Evolutionary conservation across 805 yeast species (phyloP).

Genomic region (Candida coleopterorum): DNA sequence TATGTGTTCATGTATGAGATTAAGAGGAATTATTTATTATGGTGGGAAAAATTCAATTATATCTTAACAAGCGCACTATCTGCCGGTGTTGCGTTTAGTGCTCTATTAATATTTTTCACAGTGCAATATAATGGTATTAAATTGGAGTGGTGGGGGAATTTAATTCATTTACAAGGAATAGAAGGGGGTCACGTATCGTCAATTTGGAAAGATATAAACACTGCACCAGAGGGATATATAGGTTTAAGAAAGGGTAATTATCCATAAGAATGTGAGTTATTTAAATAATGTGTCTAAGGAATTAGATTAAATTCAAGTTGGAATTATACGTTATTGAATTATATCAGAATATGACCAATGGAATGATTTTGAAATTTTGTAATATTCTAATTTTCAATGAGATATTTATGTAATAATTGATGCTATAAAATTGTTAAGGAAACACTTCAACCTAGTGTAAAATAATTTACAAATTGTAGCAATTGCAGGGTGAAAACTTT

Average conservation of each 20-base stretch:
- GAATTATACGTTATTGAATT: too few relatives aligned
- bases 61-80: slow-evolving; percentile 53
- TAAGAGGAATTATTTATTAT: slow-evolving; percentile 41
- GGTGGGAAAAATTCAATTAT: slow-evolving; percentile 76
- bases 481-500: too few relatives aligned
- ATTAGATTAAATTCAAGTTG: too few relatives aligned
- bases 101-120: slow-evolving; percentile 54
- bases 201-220: slow-evolving; percentile 24
- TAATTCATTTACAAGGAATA: slow-evolving; percentile 26
- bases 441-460: too few relatives aligned
- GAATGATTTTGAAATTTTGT: too few relatives aligned
- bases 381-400: too few relatives aligned
- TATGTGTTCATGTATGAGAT: slow-evolving; percentile 52
- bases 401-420: too few relatives aligned
- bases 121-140: slow-evolving; percentile 40
- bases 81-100: slow-evolving; percentile 61
- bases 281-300: too few relatives aligned
- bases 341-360: too few relatives aligned
- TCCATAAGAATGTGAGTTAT: slow-evolving; percentile 19
- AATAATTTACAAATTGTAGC: too few relatives aligned
- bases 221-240: slow-evolving; percentile 30
- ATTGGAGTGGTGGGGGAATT: slow-evolving; percentile 66
- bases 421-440: too few relatives aligned
- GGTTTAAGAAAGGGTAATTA: slow-evolving; percentile 25
- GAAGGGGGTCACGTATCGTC: slow-evolving; percentile 24